Conservation (phyloP, 1,139 yeast species). For the Taphrina flavorubra region DNA sequence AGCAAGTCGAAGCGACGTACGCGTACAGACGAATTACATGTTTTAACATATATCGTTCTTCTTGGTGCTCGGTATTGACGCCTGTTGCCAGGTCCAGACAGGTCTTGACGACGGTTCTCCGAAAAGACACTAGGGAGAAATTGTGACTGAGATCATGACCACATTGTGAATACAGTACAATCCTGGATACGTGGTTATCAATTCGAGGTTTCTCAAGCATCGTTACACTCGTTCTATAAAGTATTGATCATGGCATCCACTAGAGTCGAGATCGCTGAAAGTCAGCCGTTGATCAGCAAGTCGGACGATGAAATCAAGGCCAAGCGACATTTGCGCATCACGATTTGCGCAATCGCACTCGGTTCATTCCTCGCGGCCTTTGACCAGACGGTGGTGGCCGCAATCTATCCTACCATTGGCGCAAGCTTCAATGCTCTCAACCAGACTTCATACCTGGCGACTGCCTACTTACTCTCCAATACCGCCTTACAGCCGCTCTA, state of each 20-base stretch:
- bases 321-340: conserved; percentile 15
- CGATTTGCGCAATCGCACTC: conserved; percentile 44
- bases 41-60: too few relatives aligned
- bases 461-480: conserved; percentile 65
- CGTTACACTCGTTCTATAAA: too few relatives aligned
- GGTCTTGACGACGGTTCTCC: too few relatives aligned
- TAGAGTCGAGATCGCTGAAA: background rate
- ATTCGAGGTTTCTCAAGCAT: too few relatives aligned
- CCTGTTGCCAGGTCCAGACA: too few relatives aligned
- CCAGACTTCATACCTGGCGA: conserved; percentile 65
- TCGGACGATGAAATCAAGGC: background rate
- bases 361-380: conserved; percentile 65
- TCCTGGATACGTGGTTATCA: too few relatives aligned
- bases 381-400: conserved; percentile 70
- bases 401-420: conserved; percentile 67
- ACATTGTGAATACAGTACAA: too few relatives aligned
- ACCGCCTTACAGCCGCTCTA: conserved; percentile 74
- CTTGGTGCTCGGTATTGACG: too few relatives aligned
- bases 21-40: too few relatives aligned
- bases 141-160: too few relatives aligned
- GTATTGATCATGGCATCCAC: background rate
- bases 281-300: conserved; percentile 8
- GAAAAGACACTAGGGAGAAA: too few relatives aligned
- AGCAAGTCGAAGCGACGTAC: too few relatives aligned
- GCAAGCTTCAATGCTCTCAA: conserved; percentile 64